Evolutionary conservation across 208 protist species (phyloP).

Genomic region (Leishmania martiniquensis): DNA sequence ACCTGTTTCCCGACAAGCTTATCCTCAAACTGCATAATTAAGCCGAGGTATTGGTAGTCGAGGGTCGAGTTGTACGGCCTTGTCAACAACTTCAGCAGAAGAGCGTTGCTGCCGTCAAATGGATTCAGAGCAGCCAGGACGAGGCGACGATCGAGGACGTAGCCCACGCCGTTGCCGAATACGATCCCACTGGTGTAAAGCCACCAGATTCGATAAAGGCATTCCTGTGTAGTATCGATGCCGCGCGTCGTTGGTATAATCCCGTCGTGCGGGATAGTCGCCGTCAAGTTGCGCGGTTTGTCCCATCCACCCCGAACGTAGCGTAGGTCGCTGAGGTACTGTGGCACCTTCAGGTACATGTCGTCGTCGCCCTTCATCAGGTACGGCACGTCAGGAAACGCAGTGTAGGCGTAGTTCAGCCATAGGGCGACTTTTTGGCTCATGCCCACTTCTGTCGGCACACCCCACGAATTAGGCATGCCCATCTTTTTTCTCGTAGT

Average conservation of each 20-base stretch:
- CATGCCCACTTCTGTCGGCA: slow-evolving; percentile 35
- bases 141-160: too few relatives aligned
- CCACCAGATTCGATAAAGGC: not conserved
- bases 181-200: too few relatives aligned
- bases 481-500: slow-evolving; percentile 28
- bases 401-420: slow-evolving; percentile 12
- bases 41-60: too few relatives aligned
- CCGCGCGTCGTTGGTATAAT: not conserved
- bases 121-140: too few relatives aligned
- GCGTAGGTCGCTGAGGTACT: slow-evolving; percentile 47
- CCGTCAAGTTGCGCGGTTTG: not conserved
- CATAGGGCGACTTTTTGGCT: slow-evolving; percentile 38
- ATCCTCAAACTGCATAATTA: too few relatives aligned
- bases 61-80: too few relatives aligned
- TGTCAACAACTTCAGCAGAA: too few relatives aligned
- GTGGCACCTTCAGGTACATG: slow-evolving; percentile 49
- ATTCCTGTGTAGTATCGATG: not conserved
- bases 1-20: too few relatives aligned
- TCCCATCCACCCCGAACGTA: not conserved
- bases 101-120: too few relatives aligned
- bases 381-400: slow-evolving; percentile 36
- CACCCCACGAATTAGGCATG: slow-evolving; percentile 30
- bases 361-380: slow-evolving; percentile 57
- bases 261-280: not conserved
- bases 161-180: too few relatives aligned